phyloP scores from a whole-genome alignment of 2,329 filamentous ascomycete species.

The Dothideomycetidae sp. region DNA sequence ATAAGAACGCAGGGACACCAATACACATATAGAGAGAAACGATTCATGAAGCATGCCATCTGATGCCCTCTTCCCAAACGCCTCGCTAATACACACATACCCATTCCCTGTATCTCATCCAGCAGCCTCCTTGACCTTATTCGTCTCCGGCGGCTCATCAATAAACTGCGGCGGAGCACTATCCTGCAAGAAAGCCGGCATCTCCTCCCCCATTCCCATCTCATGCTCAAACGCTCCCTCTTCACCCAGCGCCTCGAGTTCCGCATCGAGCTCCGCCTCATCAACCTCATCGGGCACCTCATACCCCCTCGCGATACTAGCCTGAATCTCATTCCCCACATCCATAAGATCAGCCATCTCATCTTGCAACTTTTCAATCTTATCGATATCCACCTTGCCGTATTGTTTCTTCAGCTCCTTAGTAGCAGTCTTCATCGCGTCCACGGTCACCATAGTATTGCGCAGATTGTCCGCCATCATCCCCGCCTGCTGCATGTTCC shows the following conservation, averaged over 20 bases:
- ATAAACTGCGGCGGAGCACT: constrained; percentile 68
- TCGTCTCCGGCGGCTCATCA: constrained; percentile 67
- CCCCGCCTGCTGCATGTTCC: constrained; percentile 98
- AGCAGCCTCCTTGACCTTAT: constrained; percentile 71
- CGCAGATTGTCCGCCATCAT: constrained; percentile 99
- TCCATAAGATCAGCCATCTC: constrained; percentile 99
- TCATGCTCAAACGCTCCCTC: constrained; percentile 78
- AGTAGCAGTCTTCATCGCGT: constrained; percentile 93
- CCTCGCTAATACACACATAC: background rate
- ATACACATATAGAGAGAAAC: too few relatives aligned
- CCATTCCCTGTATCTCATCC: constrained; percentile 2
- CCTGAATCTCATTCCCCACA: constrained; percentile 95
- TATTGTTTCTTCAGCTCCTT: constrained; percentile 89
- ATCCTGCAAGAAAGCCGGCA: constrained; percentile 82
- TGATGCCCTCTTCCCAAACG: constrained; percentile 4
- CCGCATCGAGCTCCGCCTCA: constrained; percentile 88
- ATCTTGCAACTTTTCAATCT: constrained; percentile 95
- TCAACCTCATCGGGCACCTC: constrained; percentile 95
- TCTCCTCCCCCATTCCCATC: constrained; percentile 28
- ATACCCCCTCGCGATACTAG: constrained; percentile 79
- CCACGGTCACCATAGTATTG: constrained; percentile 96
- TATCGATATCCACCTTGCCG: constrained; percentile 91
- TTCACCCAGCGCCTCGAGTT: constrained; percentile 84
- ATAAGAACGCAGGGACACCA: too few relatives aligned
- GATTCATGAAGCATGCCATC: too few relatives aligned